A percentile compares a stretch with the other conserved stretches of the same genome.
phyloP scores from a whole-genome alignment of 192 early-diverging fungal species.

The Fimicolochytrium jonesii region DNA sequence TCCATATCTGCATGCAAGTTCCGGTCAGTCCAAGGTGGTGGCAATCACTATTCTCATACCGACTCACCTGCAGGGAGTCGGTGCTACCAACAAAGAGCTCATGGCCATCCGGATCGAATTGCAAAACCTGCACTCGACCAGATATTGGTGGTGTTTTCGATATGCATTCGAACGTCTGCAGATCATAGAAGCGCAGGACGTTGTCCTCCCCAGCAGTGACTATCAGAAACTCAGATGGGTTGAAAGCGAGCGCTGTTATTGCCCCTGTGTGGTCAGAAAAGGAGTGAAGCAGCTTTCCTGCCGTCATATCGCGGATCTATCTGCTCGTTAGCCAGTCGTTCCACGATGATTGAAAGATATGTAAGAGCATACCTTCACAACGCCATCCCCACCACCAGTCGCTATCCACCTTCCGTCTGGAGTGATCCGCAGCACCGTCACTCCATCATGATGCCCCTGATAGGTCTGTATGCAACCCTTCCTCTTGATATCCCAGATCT shows the following conservation, averaged over 20 bases:
- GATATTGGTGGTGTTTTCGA: constrained; percentile 16
- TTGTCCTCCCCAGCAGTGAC: constrained; percentile 37
- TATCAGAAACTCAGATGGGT: constrained; percentile 56
- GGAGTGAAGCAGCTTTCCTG: constrained; percentile 45
- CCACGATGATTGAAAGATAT: too few species aligned
- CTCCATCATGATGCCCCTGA: constrained; percentile 29
- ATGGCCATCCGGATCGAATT: constrained; percentile 45
- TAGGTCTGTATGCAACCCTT: constrained; percentile 64
- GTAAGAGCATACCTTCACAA: constrained; percentile 41
- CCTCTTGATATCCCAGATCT: constrained; percentile 60
- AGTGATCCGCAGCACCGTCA: constrained; percentile 44
- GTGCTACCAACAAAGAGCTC: constrained; percentile 35
- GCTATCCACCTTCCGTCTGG: constrained; percentile 63
- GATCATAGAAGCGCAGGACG: constrained; percentile 49
- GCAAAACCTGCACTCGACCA: constrained; percentile 22
- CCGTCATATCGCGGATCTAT: constrained; percentile 63
- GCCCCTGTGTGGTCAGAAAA: constrained; percentile 34
- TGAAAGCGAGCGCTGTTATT: constrained; percentile 48
- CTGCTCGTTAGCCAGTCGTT: too few species aligned
- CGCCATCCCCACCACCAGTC: constrained; percentile 40
- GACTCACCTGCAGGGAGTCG: constrained; percentile 40
- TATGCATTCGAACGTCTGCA: constrained; percentile 49
- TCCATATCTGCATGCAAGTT: constrained; percentile 45
- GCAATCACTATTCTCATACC: background rate
- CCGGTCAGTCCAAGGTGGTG: too few species aligned